phyloP scores from a whole-genome alignment of 352 stramenopile genomes.

The Globisporangium iwayamae region DNA sequence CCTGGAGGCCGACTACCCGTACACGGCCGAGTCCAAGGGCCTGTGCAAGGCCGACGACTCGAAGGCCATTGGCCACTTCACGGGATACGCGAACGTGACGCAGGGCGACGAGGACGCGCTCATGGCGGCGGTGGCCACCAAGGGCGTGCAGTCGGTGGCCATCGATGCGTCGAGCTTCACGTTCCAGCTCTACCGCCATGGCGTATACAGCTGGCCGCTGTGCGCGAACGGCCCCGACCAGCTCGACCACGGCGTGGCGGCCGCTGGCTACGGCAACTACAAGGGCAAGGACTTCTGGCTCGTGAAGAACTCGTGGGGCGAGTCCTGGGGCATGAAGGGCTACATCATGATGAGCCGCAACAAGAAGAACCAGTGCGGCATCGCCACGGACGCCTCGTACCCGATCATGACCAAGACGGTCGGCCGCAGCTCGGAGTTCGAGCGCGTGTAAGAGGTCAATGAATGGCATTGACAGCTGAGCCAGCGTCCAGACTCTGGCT shows the following conservation, averaged over 20 bases:
- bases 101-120: constrained; percentile 74
- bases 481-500: background rate
- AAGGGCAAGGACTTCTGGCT: constrained; percentile 92
- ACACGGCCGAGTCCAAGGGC: constrained; percentile 33
- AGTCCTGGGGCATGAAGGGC: constrained; percentile 84
- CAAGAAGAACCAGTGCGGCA: constrained; percentile 92
- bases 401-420: constrained; percentile 40
- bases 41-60: constrained; percentile 30
- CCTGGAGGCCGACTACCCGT: constrained; percentile 30
- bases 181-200: constrained; percentile 79
- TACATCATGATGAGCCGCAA: constrained; percentile 84
- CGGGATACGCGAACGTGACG: constrained; percentile 69
- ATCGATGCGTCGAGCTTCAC: constrained; percentile 82
- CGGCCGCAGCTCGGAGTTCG: background rate
- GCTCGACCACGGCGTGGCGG: constrained; percentile 93
- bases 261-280: constrained; percentile 91
- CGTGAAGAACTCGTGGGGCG: constrained; percentile 93
- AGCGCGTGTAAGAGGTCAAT: background rate
- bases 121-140: constrained; percentile 79
- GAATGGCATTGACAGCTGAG: background rate
- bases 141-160: constrained; percentile 82
- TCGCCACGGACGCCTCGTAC: constrained; percentile 87
- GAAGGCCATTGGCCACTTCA: constrained; percentile 37
- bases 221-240: constrained; percentile 37
- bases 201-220: constrained; percentile 53